Conservation (phyloP, 768 basidiomycete species). For the Macrolepiota albuminosa region DNA sequence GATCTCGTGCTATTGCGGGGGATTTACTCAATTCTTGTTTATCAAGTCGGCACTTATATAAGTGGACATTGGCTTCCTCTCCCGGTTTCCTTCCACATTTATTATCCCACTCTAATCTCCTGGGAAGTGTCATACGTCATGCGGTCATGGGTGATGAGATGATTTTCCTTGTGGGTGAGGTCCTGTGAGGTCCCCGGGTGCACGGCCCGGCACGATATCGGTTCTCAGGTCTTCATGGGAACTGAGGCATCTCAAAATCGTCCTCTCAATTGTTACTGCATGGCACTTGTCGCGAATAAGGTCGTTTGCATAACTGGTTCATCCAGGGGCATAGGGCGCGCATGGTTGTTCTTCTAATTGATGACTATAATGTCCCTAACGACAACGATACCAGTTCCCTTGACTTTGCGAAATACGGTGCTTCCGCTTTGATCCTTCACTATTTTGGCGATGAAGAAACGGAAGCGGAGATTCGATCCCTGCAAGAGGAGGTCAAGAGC, state of each 20-base stretch:
- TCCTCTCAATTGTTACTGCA: conserved; percentile 9
- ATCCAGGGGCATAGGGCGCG: conserved; percentile 71
- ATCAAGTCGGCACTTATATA: not conserved
- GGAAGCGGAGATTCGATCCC: conserved; percentile 38
- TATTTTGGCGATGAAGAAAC: conserved; percentile 59
- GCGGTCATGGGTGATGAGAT: conserved; percentile 1
- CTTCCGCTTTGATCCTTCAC: conserved; percentile 59
- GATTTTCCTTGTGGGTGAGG: not conserved
- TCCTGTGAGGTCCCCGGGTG: not conserved
- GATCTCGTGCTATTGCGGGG: not conserved
- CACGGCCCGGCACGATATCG: not conserved
- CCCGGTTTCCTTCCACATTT: not conserved
- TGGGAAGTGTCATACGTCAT: not conserved
- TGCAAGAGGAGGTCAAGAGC: conserved; percentile 43
- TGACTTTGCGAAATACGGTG: conserved; percentile 62
- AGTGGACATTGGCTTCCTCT: not conserved
- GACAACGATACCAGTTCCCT: conserved; percentile 33
- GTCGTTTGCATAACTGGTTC: conserved; percentile 69
- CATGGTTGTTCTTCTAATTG: conserved; percentile 34
- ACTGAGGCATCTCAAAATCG: not conserved
- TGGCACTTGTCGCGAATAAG: conserved; percentile 47
- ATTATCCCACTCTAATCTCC: not conserved
- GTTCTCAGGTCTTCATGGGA: not conserved
- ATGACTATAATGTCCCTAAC: not conserved
- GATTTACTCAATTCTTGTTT: not conserved